A percentile compares a stretch with the other conserved stretches of the same genome.
These are phyloP conservation scores for Brassica incana DNA, from an alignment of 345 rosid genomes.

Conservation along the genomic window DNA sequence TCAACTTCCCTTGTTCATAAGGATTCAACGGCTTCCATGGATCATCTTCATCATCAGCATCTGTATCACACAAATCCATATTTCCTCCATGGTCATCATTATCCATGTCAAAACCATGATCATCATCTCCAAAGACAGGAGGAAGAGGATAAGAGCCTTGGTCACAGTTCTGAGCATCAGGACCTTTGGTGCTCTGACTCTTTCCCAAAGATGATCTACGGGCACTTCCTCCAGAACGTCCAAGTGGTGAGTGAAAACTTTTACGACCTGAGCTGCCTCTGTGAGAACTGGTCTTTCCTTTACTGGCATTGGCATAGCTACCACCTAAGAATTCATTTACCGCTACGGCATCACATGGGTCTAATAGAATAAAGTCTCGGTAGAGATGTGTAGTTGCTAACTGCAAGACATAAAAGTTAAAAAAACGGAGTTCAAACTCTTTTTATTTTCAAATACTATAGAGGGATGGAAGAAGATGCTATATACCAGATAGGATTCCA, in stretches of 20 bases:
- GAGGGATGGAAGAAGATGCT: constrained; percentile 21
- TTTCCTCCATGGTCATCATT: constrained; percentile 52
- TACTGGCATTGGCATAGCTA: constrained; percentile 36
- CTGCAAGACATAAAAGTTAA: constrained; percentile 49
- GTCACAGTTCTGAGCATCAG: constrained; percentile 42
- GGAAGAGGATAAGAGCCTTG: constrained; percentile 36
- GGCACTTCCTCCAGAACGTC: constrained; percentile 62
- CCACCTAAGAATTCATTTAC: constrained; percentile 58
- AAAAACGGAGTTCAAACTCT: constrained; percentile 15
- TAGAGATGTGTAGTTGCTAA: constrained; percentile 81
- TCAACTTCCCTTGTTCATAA: constrained; percentile 87
- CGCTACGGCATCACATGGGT: constrained; percentile 68
- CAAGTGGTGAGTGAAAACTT: constrained; percentile 57
- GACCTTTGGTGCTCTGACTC: constrained; percentile 45
- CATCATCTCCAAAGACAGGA: constrained; percentile 40
- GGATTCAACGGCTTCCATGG: constrained; percentile 97
- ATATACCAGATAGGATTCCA: constrained; percentile 92
- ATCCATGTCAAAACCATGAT: constrained; percentile 55
- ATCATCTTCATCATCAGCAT: constrained; percentile 54
- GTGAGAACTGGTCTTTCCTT: constrained; percentile 47
- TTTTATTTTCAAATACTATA: constrained; percentile 16
- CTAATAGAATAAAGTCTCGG: constrained; percentile 79
- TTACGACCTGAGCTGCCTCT: constrained; percentile 52
- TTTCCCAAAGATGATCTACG: constrained; percentile 58
- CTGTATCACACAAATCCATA: constrained; percentile 54